Base-by-base conservation (phyloP, 352 stramenopile species). In the Globisporangium heterothallicum region DNA sequence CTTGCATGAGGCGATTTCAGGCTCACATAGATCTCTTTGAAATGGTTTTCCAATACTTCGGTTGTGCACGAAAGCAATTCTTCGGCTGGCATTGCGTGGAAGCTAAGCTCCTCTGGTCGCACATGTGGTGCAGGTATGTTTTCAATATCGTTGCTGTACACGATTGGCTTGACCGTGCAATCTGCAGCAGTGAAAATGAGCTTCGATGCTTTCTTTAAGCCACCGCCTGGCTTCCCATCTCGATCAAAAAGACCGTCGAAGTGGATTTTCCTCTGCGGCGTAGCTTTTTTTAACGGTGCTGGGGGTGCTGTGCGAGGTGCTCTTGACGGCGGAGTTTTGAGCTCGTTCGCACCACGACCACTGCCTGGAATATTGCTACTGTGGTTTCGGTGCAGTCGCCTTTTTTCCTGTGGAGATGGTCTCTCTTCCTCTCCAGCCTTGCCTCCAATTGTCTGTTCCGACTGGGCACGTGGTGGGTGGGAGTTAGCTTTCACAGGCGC, bases 21-120 rank as follows among this genome's bases (percentile, higher is more conserved):
- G 41, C 64, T 73, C 42, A 85, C 49, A 50, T 92, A 93, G 16
- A 92, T 74, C 21, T 85, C 74, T 42, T 88, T 89, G 30, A 92
- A 53, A 8, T 94, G 76, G 14, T 59, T 68, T 55, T 94, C 77
- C 26, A 94, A 49, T 16, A 62, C 55, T 36, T 86, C 74, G 3
- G 70, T 75, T 7, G 59, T 41, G 13, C 62, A 78, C 9, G 66
- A 62, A 9, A 88, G 49, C 3, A 92, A 30, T 12, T 64, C 29
- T 44, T 81, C 63, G 4, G 76, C 53, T 22, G 67, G 52, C 27
- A 74, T 58, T 0, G 56, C 32, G 8, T 69, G 34, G 61, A 89
- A 86, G 0, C 58, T 56, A 12, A 88, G 49, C 32, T 67, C 40
- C 8, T 76, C 55, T 0, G 46, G 35, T 0, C 63, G 56, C 25